Conservation (phyloP, 805 yeast species). For the Wickerhamiella bombiphila region DNA sequence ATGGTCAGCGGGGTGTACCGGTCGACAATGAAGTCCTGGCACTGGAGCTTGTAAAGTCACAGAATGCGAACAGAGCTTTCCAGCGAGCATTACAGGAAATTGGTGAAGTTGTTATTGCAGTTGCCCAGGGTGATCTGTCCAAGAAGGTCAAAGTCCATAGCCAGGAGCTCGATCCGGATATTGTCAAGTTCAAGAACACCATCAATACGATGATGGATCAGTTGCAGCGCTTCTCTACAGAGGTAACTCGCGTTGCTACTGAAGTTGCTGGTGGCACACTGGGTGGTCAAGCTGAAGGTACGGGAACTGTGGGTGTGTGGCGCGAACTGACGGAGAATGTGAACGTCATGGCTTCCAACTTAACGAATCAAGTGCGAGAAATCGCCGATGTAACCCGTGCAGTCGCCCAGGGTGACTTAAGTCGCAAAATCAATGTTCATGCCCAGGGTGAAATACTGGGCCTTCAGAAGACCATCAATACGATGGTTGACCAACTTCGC, state of each 20-base stretch:
- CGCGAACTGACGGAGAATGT: conserved; percentile 73
- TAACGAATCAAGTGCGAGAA: conserved; percentile 79
- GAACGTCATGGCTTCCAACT: conserved; percentile 77
- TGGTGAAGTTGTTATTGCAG: conserved; percentile 76
- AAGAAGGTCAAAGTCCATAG: conserved; percentile 64
- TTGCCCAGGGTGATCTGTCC: conserved; percentile 76
- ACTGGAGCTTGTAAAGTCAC: conserved; percentile 28
- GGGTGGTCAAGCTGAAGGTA: conserved; percentile 78
- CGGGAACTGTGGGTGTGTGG: conserved; percentile 84
- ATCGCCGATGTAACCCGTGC: conserved; percentile 83
- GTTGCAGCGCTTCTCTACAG: conserved; percentile 63
- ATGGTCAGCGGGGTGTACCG: conserved; percentile 4
- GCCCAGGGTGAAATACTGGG: conserved; percentile 85
- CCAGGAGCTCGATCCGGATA: conserved; percentile 64
- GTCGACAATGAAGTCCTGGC: conserved; percentile 22
- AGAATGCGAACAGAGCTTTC: conserved; percentile 48
- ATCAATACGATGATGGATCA: conserved; percentile 85
- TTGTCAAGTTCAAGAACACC: conserved; percentile 61
- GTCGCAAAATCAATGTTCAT: conserved; percentile 72
- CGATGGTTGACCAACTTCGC: conserved; percentile 77
- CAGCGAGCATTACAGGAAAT: conserved; percentile 61
- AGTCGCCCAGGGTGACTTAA: conserved; percentile 74
- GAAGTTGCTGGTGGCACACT: conserved; percentile 83
- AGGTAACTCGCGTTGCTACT: conserved; percentile 73
- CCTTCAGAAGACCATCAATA: conserved; percentile 71